Conservation (phyloP, 2,329 filamentous ascomycete species). For the Neonectria sp. region DNA sequence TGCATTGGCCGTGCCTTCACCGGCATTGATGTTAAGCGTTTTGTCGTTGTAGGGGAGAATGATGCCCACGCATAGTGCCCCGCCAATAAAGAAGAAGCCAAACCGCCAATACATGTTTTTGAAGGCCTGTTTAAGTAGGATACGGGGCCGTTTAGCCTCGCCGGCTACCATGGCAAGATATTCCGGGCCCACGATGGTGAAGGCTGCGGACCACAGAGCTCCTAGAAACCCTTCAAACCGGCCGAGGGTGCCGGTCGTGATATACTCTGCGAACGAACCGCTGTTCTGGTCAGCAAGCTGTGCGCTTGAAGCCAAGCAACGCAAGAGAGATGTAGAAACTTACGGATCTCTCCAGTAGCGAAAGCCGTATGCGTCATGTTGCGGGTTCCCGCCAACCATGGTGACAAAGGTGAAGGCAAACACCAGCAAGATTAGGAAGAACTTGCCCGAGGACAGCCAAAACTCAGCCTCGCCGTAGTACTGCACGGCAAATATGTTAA, state of each 20-base stretch:
- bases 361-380: slow-evolving; percentile 24
- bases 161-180: slow-evolving; percentile 44
- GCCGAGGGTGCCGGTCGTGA: slow-evolving; percentile 61
- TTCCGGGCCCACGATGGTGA: slow-evolving; percentile 43
- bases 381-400: slow-evolving; percentile 25
- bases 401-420: slow-evolving; percentile 59
- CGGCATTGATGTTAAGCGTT: slow-evolving; percentile 42
- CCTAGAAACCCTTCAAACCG: slow-evolving; percentile 71
- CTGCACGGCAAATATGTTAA: slow-evolving; percentile 53
- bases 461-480: slow-evolving; percentile 67
- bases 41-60: slow-evolving; percentile 51
- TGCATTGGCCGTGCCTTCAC: slow-evolving; percentile 59
- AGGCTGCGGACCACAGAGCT: slow-evolving; percentile 33
- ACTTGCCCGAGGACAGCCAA: slow-evolving; percentile 63
- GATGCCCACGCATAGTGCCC: slow-evolving; percentile 52
- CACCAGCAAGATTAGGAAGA: slow-evolving; percentile 64
- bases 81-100: slow-evolving; percentile 50
- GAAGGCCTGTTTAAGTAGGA: slow-evolving; percentile 46
- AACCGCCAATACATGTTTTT: slow-evolving; percentile 48
- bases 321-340: not conserved
- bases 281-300: not conserved
- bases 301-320: not conserved
- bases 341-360: slow-evolving; percentile 24
- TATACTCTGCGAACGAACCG: slow-evolving; percentile 48
- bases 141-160: slow-evolving; percentile 48